phyloP scores from a whole-genome alignment of 208 protist species.

The Angomonas desouzai region DNA sequence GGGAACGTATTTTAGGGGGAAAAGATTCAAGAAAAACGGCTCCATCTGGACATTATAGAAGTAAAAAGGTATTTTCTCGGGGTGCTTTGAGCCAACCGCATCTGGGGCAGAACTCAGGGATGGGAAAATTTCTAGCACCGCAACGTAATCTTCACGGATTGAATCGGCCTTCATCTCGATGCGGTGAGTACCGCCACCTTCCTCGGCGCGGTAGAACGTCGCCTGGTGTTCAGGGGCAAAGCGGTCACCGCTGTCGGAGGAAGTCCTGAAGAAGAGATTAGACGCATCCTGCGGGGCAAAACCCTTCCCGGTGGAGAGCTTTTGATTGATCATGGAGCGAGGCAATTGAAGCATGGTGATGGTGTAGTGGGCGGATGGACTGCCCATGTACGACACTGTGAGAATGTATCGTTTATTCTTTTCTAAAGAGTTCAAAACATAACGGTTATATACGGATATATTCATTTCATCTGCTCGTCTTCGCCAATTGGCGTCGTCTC shows the following conservation, averaged over 20 bases:
- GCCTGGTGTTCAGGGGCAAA: neutral
- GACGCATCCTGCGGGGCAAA: neutral
- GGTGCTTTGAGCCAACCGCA: neutral
- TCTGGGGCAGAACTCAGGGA: neutral
- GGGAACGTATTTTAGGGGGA: neutral
- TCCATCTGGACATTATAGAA: constrained; percentile 1
- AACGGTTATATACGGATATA: neutral
- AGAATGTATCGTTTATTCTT: neutral
- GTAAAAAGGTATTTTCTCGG: neutral
- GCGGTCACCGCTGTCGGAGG: neutral
- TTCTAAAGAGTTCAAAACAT: neutral
- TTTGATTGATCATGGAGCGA: neutral
- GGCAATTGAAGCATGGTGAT: neutral
- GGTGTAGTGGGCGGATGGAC: neutral
- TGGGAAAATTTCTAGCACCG: neutral
- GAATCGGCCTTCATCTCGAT: neutral
- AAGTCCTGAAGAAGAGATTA: neutral
- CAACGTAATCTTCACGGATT: neutral
- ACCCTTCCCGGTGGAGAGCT: neutral
- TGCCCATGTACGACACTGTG: neutral
- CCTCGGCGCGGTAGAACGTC: neutral
- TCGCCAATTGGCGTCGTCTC: neutral
- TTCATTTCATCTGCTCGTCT: neutral
- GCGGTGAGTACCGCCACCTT: neutral
- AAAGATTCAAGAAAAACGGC: neutral